Evolutionary conservation across 225 moss, liverwort and hornwort species (phyloP), one percentile per base, ranked within the genome.

Genomic region (Climacium dendroides): DNA sequence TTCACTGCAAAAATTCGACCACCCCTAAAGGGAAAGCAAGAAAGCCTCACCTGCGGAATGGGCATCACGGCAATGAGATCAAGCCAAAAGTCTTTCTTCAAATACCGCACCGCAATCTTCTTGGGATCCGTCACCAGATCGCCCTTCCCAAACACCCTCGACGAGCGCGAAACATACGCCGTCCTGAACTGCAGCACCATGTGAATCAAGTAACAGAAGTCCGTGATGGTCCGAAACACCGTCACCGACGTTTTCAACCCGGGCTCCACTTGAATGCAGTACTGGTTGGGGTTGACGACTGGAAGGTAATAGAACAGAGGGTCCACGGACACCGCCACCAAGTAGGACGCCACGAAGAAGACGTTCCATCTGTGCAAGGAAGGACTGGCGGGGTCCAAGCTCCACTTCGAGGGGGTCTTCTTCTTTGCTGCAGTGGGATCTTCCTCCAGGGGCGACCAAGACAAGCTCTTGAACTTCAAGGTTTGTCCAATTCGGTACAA

Each of bases 231-330:
- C 58, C 96, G 89, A 19, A 96, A 95, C 43, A 95, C 93, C 8
- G 95, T 96, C 37, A 96, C 96, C 7, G 90, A 30, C 25, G 87
- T 84, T 78, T 80, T 84, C 55, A 90, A 32, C 81, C 87, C 54
- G 48, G 78, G 41, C 41, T 85, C 72, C 77, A 94, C 90, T 26
- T 34, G 60, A n/a, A 95, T 80, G 87, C 96, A 96, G 59, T 57
- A 20, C 29, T 88, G 28, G 35, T 19, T n/a, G 41, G 10, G 1
- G 43, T 90, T 70, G 10, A 94, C 90, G 17, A 83, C 73, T 37
- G 95, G 86, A 5, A 96, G 91, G 91, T 92, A 96, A 82, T 90
- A 96, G 87, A 96, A 96, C 82, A 96, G 89, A 10, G 96, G 96
- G 85, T 96, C 96, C 34, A 95, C 92, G 72, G 89, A 96, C 35